Percentiles rank a stretch among this genome's conserved stretches.
phyloP scores from a whole-genome alignment of 2,329 filamentous ascomycete species.

The Fusarium circinatum region DNA sequence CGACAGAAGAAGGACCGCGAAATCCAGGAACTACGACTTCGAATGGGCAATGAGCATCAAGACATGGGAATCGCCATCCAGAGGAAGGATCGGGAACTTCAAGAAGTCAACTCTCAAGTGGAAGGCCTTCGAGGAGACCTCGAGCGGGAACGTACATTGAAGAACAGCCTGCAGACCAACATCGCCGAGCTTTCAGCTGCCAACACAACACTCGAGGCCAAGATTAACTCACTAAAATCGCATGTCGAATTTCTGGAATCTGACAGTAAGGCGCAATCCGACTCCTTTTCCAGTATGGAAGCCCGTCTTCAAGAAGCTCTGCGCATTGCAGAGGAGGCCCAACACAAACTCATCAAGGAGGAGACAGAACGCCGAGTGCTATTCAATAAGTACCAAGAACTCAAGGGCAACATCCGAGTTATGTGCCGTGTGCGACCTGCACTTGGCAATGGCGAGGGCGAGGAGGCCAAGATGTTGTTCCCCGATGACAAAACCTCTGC shows the following conservation, averaged over 20 bases:
- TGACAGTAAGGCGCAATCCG: conserved; percentile 87
- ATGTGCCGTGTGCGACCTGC: conserved; percentile 94
- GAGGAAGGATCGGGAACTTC: conserved; percentile 65
- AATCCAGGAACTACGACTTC: conserved; percentile 70
- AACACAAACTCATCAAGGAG: conserved; percentile 87
- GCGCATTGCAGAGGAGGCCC: conserved; percentile 73
- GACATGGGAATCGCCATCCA: conserved; percentile 59
- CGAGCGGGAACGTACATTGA: conserved; percentile 72
- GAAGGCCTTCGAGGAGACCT: conserved; percentile 62
- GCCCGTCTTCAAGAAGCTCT: conserved; percentile 82
- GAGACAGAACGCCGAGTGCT: conserved; percentile 90
- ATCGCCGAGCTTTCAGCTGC: conserved; percentile 69
- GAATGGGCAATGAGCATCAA: conserved; percentile 62
- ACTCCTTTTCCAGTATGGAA: conserved; percentile 85
- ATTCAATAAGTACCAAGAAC: conserved; percentile 97
- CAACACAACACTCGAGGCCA: conserved; percentile 76
- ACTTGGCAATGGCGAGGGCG: conserved; percentile 66
- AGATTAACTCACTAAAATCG: conserved; percentile 78
- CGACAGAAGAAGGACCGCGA: conserved; percentile 67
- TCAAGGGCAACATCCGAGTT: conserved; percentile 97
- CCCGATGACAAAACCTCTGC: conserved; percentile 87
- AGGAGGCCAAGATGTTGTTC: conserved; percentile 79
- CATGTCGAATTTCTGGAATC: conserved; percentile 92
- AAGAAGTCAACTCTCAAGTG: conserved; percentile 56
- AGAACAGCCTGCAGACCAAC: conserved; percentile 61